These are phyloP conservation scores for Pestalotiopsis sp. DNA, from an alignment of 2,329 filamentous ascomycete species.

Conservation along the genomic window DNA sequence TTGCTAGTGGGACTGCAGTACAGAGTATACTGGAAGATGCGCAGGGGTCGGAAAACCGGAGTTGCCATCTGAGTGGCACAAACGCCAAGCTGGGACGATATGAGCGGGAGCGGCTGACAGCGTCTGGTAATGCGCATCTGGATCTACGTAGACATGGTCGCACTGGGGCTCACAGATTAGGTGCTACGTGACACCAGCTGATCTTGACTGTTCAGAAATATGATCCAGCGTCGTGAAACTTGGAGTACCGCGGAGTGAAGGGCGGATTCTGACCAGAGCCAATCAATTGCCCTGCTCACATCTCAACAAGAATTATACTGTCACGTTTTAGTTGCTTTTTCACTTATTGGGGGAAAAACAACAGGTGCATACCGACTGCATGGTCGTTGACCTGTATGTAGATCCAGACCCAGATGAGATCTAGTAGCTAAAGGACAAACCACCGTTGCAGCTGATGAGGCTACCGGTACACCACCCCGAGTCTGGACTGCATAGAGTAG, in stretches of 20 bases:
- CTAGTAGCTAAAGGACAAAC: conserved; percentile 16
- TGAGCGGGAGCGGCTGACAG: too few relatives aligned
- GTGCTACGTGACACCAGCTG: too few relatives aligned
- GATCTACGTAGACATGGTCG: too few relatives aligned
- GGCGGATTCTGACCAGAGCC: neutral
- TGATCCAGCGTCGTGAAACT: neutral
- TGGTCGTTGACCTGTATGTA: neutral
- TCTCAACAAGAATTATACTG: neutral
- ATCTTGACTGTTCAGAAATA: too few relatives aligned
- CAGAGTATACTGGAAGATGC: neutral
- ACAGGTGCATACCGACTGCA: neutral
- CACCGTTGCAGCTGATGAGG: conserved; percentile 19
- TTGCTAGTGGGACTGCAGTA: neutral
- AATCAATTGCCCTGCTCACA: neutral
- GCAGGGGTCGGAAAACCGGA: too few relatives aligned
- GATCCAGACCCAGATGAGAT: neutral
- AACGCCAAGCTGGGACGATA: too few relatives aligned
- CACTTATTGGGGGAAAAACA: neutral
- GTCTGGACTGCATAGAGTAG: conserved; percentile 17
- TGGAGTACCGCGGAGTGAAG: neutral
- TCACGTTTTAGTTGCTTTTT: neutral
- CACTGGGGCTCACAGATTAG: too few relatives aligned
- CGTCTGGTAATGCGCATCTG: too few relatives aligned
- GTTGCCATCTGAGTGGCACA: too few relatives aligned
- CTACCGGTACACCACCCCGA: conserved; percentile 18